Percentiles rank a stretch among this genome's conserved stretches.
Conservation (phyloP, 2,329 filamentous ascomycete species). For the Fusarium proliferatum region DNA sequence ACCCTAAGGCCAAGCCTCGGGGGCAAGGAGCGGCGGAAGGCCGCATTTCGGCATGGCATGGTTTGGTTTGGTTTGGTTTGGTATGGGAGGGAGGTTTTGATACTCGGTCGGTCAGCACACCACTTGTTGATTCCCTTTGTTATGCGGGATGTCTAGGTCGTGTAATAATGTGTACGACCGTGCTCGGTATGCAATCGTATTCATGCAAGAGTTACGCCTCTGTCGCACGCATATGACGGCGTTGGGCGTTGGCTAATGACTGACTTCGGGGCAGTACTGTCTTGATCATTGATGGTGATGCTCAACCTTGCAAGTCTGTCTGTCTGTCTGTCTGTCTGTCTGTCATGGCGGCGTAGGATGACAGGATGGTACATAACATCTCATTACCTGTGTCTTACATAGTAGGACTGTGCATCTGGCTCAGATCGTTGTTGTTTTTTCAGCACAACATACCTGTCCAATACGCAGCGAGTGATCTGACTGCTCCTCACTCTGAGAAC, state of each 20-base stretch:
- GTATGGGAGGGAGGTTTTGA: constrained; percentile 1
- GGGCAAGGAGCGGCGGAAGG: constrained; percentile 25
- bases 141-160: constrained; percentile 4
- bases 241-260: constrained; percentile 7
- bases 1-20: constrained; percentile 14
- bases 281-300: constrained; percentile 1
- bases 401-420: constrained; percentile 6
- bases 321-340: background rate
- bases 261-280: background rate
- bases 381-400: constrained; percentile 13
- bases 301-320: background rate
- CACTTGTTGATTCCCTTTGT: constrained; percentile 2
- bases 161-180: constrained; percentile 18
- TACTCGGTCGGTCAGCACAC: constrained; percentile 20
- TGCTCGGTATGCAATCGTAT: constrained; percentile 24
- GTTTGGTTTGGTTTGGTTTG: background rate
- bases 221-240: constrained; percentile 26
- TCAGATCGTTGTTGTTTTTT: constrained; percentile 5
- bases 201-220: constrained; percentile 12
- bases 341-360: background rate
- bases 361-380: background rate
- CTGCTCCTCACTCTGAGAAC: background rate
- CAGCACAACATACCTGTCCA: background rate
- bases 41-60: constrained; percentile 23
- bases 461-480: background rate